Conservation (phyloP, 441 rosid genomes). For the Populus hybrid region DNA sequence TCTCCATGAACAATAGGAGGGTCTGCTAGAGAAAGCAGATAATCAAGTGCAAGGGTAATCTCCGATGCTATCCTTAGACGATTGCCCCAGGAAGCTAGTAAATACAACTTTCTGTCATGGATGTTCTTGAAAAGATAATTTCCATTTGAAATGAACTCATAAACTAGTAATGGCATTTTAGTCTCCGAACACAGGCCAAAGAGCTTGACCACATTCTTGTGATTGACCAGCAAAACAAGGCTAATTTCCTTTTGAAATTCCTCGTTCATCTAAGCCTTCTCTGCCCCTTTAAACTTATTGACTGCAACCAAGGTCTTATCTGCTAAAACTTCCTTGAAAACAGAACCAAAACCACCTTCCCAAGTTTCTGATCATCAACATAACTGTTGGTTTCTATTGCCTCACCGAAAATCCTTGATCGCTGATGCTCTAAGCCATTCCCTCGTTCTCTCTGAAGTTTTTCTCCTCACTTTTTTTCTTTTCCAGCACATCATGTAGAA, state of each 20-base stretch:
- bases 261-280: neutral
- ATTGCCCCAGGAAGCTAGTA: conserved; percentile 13
- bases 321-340: conserved; percentile 19
- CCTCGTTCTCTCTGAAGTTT: no score
- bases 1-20: conserved; percentile 21
- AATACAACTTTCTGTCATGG: conserved; percentile 6
- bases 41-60: conserved; percentile 17
- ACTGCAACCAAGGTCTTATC: conserved; percentile 19
- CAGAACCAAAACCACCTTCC: conserved; percentile 30
- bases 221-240: no score
- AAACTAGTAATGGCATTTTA: no score
- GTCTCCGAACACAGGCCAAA: no score
- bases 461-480: no score
- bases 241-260: no score
- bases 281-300: conserved; percentile 20
- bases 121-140: conserved; percentile 18
- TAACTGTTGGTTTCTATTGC: conserved; percentile 23
- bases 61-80: conserved; percentile 15
- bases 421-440: no score
- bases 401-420: neutral
- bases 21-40: conserved; percentile 18
- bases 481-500: no score
- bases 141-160: conserved; percentile 24
- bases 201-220: no score
- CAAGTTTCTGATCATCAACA: conserved; percentile 6